Base-by-base conservation (phyloP, 257 asterid genomes). In the Nemophila menziesii region DNA sequence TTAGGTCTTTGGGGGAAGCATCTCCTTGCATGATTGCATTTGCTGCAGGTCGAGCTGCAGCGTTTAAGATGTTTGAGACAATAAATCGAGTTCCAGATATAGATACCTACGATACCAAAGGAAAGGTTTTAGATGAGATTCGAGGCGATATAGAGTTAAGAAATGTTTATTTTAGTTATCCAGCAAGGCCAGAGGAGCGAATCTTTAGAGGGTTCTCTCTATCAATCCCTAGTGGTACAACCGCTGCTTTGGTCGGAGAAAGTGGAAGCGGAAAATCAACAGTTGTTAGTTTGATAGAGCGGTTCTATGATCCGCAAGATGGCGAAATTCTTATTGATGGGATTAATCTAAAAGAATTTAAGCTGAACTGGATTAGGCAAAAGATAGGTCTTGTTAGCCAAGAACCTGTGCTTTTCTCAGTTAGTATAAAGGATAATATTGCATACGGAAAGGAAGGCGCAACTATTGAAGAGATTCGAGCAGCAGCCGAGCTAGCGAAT, bases 201-300 rank as follows among this genome's bases (percentile, higher is more conserved):
- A 75, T 81, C 43, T 70, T 81, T 61, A 57, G 61, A 34, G 86
- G 79, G 22, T 72, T 81, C 62, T 77, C 86, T 14, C 47, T 81
- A 2, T 63, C 33, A 48, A 65, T 81, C 23, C 66, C 75, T 0
- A 72, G 75, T n/a, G 93, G 85, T 46, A 56, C 66, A 7, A 67
- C 83, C 0, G 65, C 77, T 1, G 93, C 92, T 51, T 44, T 82
- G 67, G 92, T 82, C 41, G 93, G 93, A 11, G 80, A 78, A 61
- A 82, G 93, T 20, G 93, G 92, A 20, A 82, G 93, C 33, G 93
- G 93, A 4, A 78, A 82, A 47, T 82, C 93, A 4, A 82, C 93
- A 12, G 82, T 82, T 3, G 63, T 77, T 26, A 71, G 84, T 49
- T 56, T 80, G 67, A 66, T 80, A 8, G 93, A 80, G 69, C 73